Evolutionary conservation across 78 protist genomes (phyloP), one percentile per base, ranked within the genome.

Genomic region (Tieghemostelium lacteum): DNA sequence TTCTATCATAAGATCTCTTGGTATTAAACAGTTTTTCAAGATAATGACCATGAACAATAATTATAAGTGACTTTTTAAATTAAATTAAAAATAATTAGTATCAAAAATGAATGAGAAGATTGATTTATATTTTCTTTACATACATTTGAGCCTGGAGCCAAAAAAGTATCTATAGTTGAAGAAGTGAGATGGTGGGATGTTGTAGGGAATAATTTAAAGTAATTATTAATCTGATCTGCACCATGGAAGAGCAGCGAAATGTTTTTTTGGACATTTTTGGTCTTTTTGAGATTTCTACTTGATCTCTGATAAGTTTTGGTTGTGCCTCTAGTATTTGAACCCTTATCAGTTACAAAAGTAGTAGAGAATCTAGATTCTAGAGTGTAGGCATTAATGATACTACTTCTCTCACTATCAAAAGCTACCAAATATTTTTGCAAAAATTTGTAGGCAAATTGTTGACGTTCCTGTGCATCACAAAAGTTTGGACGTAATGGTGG

Each of bases 61-160:
- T 75, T 39, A 39, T 31, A 54, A 78, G 57, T 50, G 58, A 49
- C 75, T 77, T 24, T 57, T n/a, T 45, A 45, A 45, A 45, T 14
- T 14, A 45, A 66, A 16, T 66, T 6, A 2, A 57, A 57, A 7
- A 57, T 19, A 57, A 57, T 57, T 57, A 57, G 24, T 19, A 19
- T 19, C 5, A 4, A 19, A 7, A 57, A 57, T 57, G 14, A 5
- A 16, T 5, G 10, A 57, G 4, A n/a, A 57, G 5, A 57, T 39
- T 49, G 7, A n/a, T n/a, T n/a, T 58, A 8, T 58, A 10, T 58
- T 67, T 49, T 24, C 19, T 50, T 20, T 66, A 78, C 88, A 20
- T 78, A 70, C 67, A 26, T 55, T 26, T 26, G 88, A 28, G 12
- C 71, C 88, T 34, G 88, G 88, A 39, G 75, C 88, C 74, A 78